Base-by-base conservation (phyloP, 2,329 filamentous ascomycete species). In the Raffaelea deltoideospora region DNA sequence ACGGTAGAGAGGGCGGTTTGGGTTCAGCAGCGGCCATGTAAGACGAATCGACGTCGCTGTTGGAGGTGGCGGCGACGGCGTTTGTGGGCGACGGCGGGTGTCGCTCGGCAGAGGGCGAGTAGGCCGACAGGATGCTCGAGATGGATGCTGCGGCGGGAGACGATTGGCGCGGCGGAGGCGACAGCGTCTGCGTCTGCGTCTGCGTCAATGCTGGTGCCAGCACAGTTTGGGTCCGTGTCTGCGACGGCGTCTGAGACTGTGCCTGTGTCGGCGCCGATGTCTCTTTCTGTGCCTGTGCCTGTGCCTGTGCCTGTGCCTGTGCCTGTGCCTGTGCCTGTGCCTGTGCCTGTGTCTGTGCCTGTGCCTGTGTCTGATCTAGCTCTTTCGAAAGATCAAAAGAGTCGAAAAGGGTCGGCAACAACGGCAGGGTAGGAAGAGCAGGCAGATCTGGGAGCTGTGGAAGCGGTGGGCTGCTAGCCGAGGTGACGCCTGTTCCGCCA, bases 111-210 rank as follows among this genome's bases (percentile, higher is more conserved):
- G n/a, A n/a, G n/a, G 39, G 54, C 35, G 65, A 65, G 47, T 74
- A 74, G 17, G 69, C 67, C 10, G 67, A 72, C 26, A 74, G 46
- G 10, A 74, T 53, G 48, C 68, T 73, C 13, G 62, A 68, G 35
- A 73, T 53, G 10, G 69, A 72, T 19, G 43, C 39, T 32, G 42
- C 31, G 42, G 39, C 34, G 34, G 54, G 37, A 41, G 47, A 40
- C 29, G 49, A 43, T 40, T 44, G 37, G 24, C 45, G 39, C 9
- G 34, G 15, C 14, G 31, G 43, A 21, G 42, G 45, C 14, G 41
- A 45, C 19, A 41, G 45, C 5, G n/a, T 30, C 35, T 43, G 39
- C 17, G 40, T 33, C 22, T 45, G 38, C 10, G 50, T 39, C 15
- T 43, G 36, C 23, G 42, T 47, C 48, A 31, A 32, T 20, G 39